Percentiles rank a stretch among this genome's conserved stretches.
phyloP scores from a whole-genome alignment of 139 green algal genomes.

The Edaphochlamys debaryana region DNA sequence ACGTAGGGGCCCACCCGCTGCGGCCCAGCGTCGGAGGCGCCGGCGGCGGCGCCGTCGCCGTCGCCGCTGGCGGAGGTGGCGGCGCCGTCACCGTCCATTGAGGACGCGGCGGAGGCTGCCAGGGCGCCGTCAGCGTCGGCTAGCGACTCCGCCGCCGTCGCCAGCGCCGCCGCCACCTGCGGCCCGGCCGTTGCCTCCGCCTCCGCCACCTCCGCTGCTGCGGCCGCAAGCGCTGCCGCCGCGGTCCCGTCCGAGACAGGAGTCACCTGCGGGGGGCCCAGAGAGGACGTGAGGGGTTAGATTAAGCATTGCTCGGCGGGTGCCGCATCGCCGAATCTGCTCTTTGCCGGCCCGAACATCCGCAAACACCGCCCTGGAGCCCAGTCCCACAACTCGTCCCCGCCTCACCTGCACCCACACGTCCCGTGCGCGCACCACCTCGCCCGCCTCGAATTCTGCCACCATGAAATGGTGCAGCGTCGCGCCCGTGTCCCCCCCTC shows the following conservation, averaged over 20 bases:
- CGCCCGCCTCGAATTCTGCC: slow-evolving; percentile 44
- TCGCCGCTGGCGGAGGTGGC: not conserved
- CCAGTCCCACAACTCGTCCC: too few relatives aligned
- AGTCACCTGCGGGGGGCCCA: too few relatives aligned
- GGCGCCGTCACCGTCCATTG: not conserved
- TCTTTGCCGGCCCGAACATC: too few relatives aligned
- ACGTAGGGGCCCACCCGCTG: slow-evolving; percentile 2
- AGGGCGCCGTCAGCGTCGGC: not conserved
- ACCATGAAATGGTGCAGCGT: slow-evolving; percentile 61
- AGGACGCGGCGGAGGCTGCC: not conserved
- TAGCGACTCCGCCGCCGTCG: not conserved
- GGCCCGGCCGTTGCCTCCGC: not conserved
- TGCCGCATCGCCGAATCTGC: too few relatives aligned
- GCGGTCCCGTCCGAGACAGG: too few relatives aligned
- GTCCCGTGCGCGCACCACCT: slow-evolving; percentile 45
- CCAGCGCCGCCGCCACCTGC: not conserved
- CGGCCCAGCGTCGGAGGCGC: not conserved
- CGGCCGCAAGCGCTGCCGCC: too few relatives aligned
- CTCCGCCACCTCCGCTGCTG: too few relatives aligned
- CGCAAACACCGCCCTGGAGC: too few relatives aligned
- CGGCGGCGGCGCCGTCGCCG: not conserved
- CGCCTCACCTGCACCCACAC: slow-evolving; percentile 51
- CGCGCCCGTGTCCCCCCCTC: not conserved
- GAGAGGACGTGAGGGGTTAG: too few relatives aligned
- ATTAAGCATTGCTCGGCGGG: too few relatives aligned